These are phyloP conservation scores for Sutorius eximius DNA, from an alignment of 1,284 basidiomycete species.

Conservation along the genomic window DNA sequence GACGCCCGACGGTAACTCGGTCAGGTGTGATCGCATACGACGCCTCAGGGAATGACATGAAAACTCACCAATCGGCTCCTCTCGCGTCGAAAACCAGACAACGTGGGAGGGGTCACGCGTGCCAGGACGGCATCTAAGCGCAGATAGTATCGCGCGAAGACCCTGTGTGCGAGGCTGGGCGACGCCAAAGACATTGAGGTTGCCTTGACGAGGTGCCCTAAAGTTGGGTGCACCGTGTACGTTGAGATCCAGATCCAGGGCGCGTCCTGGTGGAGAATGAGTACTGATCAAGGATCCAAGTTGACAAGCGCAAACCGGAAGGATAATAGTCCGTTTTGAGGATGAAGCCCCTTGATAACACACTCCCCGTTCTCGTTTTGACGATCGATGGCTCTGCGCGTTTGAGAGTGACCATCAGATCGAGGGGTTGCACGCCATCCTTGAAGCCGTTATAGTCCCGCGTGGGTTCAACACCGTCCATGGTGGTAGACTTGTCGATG, in stretches of 20 bases:
- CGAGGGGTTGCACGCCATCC: conserved; percentile 37
- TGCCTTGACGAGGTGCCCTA: conserved; percentile 72
- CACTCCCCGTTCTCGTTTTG: conserved; percentile 85
- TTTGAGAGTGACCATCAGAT: conserved; percentile 61
- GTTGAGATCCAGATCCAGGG: conserved; percentile 88
- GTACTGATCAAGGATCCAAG: neutral
- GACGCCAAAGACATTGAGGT: conserved; percentile 87
- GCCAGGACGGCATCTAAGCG: conserved; percentile 78
- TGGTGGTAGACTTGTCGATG: neutral
- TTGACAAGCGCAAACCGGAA: conserved; percentile 50
- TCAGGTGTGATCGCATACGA: neutral
- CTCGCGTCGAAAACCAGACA: conserved; percentile 83
- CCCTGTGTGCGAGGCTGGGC: conserved; percentile 96
- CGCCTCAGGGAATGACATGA: neutral
- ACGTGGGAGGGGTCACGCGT: conserved; percentile 64
- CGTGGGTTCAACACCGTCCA: conserved; percentile 2
- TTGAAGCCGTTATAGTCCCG: conserved; percentile 4
- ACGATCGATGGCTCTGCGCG: conserved; percentile 74
- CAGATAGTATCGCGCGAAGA: conserved; percentile 86
- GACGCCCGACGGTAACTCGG: neutral
- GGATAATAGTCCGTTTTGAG: conserved; percentile 94
- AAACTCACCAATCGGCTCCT: conserved; percentile 74
- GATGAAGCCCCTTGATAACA: conserved; percentile 88
- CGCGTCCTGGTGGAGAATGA: conserved; percentile 59
- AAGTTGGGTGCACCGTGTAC: conserved; percentile 97